These are phyloP conservation scores for Wickerhamiella spandovensis DNA, from an alignment of 805 yeast genomes.

Conservation along the genomic window DNA sequence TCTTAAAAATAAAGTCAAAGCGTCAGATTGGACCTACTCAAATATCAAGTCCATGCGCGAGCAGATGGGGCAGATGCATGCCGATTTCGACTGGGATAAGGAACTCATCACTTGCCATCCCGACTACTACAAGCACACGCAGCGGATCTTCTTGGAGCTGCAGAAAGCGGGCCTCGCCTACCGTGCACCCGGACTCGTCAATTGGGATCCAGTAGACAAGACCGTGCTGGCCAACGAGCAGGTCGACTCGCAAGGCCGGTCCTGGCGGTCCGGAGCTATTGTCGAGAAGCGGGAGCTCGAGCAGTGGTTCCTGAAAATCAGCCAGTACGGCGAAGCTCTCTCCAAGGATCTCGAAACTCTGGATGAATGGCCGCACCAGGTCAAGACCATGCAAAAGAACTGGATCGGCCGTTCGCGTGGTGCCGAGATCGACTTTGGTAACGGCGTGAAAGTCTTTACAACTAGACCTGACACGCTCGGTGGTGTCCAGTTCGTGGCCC, in stretches of 20 bases:
- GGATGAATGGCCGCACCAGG: slow-evolving; percentile 76
- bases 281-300: slow-evolving; percentile 72
- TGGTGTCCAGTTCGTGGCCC: slow-evolving; percentile 71
- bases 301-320: slow-evolving; percentile 92
- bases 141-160: slow-evolving; percentile 62
- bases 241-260: slow-evolving; percentile 77
- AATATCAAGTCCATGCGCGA: slow-evolving; percentile 78
- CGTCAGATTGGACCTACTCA: slow-evolving; percentile 66
- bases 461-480: slow-evolving; percentile 83
- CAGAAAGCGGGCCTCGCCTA: slow-evolving; percentile 73
- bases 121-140: slow-evolving; percentile 87
- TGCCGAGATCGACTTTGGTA: slow-evolving; percentile 46
- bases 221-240: slow-evolving; percentile 96
- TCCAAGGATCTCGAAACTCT: slow-evolving; percentile 49
- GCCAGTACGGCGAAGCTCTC: slow-evolving; percentile 61
- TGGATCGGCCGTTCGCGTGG: slow-evolving; percentile 92
- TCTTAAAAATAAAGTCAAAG: slow-evolving; percentile 65
- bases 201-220: slow-evolving; percentile 95
- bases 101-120: slow-evolving; percentile 79
- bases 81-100: slow-evolving; percentile 87
- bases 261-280: slow-evolving; percentile 95
- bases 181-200: slow-evolving; percentile 73
- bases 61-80: slow-evolving; percentile 67
- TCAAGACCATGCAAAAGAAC: slow-evolving; percentile 76
- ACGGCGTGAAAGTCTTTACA: slow-evolving; percentile 48